These are phyloP conservation scores for Sugiyamaella pinicola DNA, from an alignment of 1,139 yeast genomes.

Conservation along the genomic window DNA sequence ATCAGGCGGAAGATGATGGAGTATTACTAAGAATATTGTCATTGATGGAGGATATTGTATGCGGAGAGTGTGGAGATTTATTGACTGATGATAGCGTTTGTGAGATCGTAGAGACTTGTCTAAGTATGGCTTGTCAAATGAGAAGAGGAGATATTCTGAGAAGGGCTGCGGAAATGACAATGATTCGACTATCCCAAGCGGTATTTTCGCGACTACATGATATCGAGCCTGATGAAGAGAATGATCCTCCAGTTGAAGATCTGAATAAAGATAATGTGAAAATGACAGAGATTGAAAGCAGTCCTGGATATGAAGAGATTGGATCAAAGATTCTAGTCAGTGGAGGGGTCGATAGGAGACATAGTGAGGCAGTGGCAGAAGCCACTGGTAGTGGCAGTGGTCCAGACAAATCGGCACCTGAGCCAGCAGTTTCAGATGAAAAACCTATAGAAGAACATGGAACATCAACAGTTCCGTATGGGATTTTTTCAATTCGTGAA, in stretches of 20 bases:
- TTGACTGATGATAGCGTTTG: constrained; percentile 82
- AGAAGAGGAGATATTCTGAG: constrained; percentile 88
- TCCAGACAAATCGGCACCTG: no score
- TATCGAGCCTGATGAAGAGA: constrained; percentile 53
- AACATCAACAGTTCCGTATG: constrained; percentile 49
- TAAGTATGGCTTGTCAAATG: constrained; percentile 90
- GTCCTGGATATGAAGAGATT: constrained; percentile 25
- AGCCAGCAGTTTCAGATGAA: background rate
- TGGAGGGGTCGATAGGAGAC: constrained; percentile 9
- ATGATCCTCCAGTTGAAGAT: constrained; percentile 32
- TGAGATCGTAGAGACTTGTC: constrained; percentile 88
- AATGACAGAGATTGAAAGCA: constrained; percentile 13
- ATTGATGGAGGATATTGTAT: constrained; percentile 67
- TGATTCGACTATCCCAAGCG: constrained; percentile 63
- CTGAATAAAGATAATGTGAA: constrained; percentile 20
- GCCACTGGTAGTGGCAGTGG: no score
- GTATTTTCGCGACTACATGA: constrained; percentile 63
- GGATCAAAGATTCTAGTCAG: constrained; percentile 27
- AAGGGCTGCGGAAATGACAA: constrained; percentile 85
- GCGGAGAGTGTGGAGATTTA: constrained; percentile 61
- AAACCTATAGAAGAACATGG: constrained; percentile 26
- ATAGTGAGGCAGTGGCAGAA: constrained; percentile 8
- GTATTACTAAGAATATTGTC: constrained; percentile 81
- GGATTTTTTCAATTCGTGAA: constrained; percentile 68
- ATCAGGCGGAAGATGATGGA: constrained; percentile 90